phyloP scores from a whole-genome alignment of 2,329 filamentous ascomycete genomes.

The Talaromyces sp. region DNA sequence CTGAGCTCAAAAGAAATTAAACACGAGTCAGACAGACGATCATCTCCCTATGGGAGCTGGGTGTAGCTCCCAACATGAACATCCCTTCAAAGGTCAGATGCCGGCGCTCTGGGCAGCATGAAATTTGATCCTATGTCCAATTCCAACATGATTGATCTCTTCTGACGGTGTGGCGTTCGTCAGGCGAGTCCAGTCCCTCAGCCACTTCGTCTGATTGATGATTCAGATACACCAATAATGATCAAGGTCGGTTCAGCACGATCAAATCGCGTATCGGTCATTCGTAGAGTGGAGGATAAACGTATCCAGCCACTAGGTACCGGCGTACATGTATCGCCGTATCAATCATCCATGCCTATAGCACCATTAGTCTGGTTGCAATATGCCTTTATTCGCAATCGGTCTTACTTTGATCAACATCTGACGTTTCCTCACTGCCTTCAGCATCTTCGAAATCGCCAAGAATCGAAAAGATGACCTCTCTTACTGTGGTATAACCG shows the following conservation, averaged over 20 bases:
- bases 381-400: neutral
- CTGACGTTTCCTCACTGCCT: constrained; percentile 7
- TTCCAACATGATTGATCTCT: neutral
- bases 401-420: constrained; percentile 3
- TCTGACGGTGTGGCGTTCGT: neutral
- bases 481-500: constrained; percentile 15
- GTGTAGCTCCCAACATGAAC: neutral
- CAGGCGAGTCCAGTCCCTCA: neutral
- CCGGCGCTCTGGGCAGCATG: neutral
- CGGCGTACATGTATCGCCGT: neutral
- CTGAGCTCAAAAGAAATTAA: neutral
- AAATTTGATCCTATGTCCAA: neutral
- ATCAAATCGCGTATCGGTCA: neutral
- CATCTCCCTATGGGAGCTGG: neutral
- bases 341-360: neutral
- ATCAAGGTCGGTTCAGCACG: neutral
- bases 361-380: neutral
- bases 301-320: neutral
- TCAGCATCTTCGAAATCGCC: constrained; percentile 9
- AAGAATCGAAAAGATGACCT: constrained; percentile 8
- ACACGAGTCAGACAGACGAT: neutral
- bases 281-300: neutral
- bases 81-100: neutral
- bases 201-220: neutral
- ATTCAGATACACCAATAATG: neutral